These are phyloP conservation scores for Chlorencoelia australis DNA, from an alignment of 2,329 filamentous ascomycete genomes.

Conservation along the genomic window DNA sequence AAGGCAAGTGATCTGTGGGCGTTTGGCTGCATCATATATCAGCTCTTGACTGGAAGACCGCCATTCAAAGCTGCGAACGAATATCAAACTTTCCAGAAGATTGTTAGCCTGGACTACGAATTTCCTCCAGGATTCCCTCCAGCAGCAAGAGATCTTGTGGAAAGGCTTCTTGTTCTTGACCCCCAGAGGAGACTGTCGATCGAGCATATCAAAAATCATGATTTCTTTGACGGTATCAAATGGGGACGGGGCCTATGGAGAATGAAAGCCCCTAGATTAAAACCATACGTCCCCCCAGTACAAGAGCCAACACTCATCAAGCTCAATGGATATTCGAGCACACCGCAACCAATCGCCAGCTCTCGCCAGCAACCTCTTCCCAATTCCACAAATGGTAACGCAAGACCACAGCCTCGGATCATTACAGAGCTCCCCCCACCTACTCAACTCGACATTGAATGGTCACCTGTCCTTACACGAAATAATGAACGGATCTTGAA, in stretches of 20 bases:
- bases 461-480: constrained; percentile 88
- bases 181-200: constrained; percentile 75
- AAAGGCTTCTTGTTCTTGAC: constrained; percentile 82
- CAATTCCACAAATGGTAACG: constrained; percentile 30
- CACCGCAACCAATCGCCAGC: constrained; percentile 21
- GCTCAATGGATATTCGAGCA: constrained; percentile 42
- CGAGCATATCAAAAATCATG: constrained; percentile 93
- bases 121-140: constrained; percentile 84
- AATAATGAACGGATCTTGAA: constrained; percentile 92
- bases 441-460: constrained; percentile 93
- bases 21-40: constrained; percentile 96
- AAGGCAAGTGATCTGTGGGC: constrained; percentile 98
- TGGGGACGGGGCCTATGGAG: constrained; percentile 86
- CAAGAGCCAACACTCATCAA: constrained; percentile 68
- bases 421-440: constrained; percentile 96
- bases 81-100: constrained; percentile 97
- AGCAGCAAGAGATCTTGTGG: constrained; percentile 78
- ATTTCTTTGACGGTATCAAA: constrained; percentile 80
- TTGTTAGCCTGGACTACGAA: constrained; percentile 86
- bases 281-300: constrained; percentile 68
- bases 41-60: constrained; percentile 86
- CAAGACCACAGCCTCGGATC: constrained; percentile 60
- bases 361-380: constrained; percentile 27
- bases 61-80: constrained; percentile 96
- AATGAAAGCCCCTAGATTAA: constrained; percentile 76